Evolutionary conservation across 805 yeast species (phyloP), one percentile per base, ranked within the genome.

Genomic region (Wickerhamomyces hampshirensis): DNA sequence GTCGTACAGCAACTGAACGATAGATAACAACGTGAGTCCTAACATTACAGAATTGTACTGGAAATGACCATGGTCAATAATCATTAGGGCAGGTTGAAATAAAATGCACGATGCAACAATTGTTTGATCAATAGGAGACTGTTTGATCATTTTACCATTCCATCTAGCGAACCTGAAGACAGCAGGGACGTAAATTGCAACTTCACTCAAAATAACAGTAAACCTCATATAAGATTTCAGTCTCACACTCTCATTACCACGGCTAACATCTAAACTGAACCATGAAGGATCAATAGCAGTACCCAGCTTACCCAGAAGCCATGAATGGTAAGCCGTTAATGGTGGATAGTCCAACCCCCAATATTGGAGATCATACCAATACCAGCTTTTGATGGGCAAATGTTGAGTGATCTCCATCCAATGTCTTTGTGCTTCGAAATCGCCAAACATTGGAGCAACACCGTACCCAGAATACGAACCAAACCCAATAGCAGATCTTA

Each of bases 331-430:
- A 0, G 98, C 98, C 0, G 98, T 91, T 43, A 93, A 65, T 6
- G 98, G 98, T 1, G 99, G 99, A 58, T 93, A 93, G 59, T 93
- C 98, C 24, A 93, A 68, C 1, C 98, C 96, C 98, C 98, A 93
- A 63, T 91, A 88, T 47, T 79, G 77, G 30, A 88, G 67, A 55
- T 93, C 96, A 58, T 78, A 87, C 63, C 72, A 84, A 55, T 93
- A 93, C 98, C 98, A 93, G 43, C 82, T 48, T 0, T 64, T 59
- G 1, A 86, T 59, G 0, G 96, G 93, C 33, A 89, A 58, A 48
- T 79, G 77, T 27, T 69, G 77, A 0, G 98, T 91, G 35, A 91
- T 67, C 57, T 93, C 98, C 75, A 93, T 71, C 98, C 98, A 93
- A 59, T 91, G 98, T 47, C 98, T 73, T 59, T 93, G 98, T 0